Percentiles rank a stretch among this genome's conserved stretches.
phyloP scores from a whole-genome alignment of 345 rosid genomes.

The Corchorus capsularis region DNA sequence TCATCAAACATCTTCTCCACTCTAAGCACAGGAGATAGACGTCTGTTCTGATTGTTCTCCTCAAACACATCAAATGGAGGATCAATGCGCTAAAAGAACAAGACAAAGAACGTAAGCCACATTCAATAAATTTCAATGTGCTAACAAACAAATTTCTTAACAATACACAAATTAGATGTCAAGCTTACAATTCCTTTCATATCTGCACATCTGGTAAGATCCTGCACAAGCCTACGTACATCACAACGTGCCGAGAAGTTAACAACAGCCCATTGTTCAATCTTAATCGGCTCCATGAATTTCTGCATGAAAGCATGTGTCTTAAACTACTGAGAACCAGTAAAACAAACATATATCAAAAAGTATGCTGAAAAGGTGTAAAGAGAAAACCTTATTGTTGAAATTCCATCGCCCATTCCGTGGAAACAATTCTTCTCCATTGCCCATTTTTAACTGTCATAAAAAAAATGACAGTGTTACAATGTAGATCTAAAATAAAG shows the following conservation, averaged over 20 bases:
- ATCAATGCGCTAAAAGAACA: no score
- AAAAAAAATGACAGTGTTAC: background rate
- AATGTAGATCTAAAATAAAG: background rate
- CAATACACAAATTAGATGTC: no score
- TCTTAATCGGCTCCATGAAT: slow-evolving; percentile 65
- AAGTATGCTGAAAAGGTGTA: background rate
- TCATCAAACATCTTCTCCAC: slow-evolving; percentile 85
- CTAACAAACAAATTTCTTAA: no score
- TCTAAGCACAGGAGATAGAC: slow-evolving; percentile 60
- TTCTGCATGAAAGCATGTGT: slow-evolving; percentile 43
- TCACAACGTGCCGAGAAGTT: slow-evolving; percentile 90
- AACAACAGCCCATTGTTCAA: slow-evolving; percentile 81
- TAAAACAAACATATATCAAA: background rate
- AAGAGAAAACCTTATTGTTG: slow-evolving; percentile 63
- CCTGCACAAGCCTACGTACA: slow-evolving; percentile 43
- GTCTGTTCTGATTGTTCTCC: slow-evolving; percentile 53
- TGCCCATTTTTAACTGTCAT: slow-evolving; percentile 84
- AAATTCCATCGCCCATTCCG: slow-evolving; percentile 94
- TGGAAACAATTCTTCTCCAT: slow-evolving; percentile 78
- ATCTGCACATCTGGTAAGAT: slow-evolving; percentile 63
- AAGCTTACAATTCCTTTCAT: slow-evolving; percentile 87
- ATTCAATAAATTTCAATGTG: no score
- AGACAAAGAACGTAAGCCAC: background rate
- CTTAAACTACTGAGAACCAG: slow-evolving; percentile 19
- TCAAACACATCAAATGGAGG: no score